A percentile compares a stretch with the other conserved stretches of the same genome.
These are phyloP conservation scores for Blyttiomyces sp. DNA, from an alignment of 371 early-diverging fungal species.

Conservation along the genomic window DNA sequence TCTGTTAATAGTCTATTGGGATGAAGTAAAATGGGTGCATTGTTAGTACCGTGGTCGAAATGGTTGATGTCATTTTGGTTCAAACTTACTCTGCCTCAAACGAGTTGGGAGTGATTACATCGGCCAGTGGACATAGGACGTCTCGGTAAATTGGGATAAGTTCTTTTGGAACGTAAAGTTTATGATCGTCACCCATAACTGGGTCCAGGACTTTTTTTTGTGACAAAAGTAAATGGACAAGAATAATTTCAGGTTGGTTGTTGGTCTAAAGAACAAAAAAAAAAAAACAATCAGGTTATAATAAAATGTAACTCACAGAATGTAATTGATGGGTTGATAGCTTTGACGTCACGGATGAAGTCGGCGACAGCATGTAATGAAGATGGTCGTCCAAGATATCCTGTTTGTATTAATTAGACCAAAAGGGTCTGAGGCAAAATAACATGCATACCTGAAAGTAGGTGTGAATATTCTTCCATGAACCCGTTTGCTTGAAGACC, in stretches of 20 bases:
- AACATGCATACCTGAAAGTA: conserved; percentile 72
- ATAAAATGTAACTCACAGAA: too few relatives aligned
- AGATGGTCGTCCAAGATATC: conserved; percentile 78
- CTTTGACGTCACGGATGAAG: conserved; percentile 26
- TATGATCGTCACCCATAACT: conserved; percentile 88
- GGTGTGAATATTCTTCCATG: conserved; percentile 67
- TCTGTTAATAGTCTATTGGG: conserved; percentile 67
- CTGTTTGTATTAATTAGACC: too few relatives aligned
- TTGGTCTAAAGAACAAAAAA: too few relatives aligned
- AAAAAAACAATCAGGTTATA: not conserved
- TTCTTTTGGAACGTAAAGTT: conserved; percentile 78
- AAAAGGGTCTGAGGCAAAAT: too few relatives aligned
- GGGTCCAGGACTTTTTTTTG: conserved; percentile 93
- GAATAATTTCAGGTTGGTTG: too few relatives aligned
- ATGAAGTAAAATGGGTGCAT: conserved; percentile 26
- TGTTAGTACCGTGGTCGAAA: not conserved
- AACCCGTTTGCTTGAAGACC: conserved; percentile 74
- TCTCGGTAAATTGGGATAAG: conserved; percentile 75
- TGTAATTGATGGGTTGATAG: conserved; percentile 5
- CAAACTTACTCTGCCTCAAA: conserved; percentile 88
- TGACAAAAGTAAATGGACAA: too few relatives aligned
- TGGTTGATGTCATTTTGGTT: not conserved
- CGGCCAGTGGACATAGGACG: conserved; percentile 60
- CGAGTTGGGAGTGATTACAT: conserved; percentile 87
- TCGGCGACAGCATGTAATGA: conserved; percentile 51